Conservation (phyloP, 192 early-diverging fungal genomes). For the Linderina pennispora region DNA sequence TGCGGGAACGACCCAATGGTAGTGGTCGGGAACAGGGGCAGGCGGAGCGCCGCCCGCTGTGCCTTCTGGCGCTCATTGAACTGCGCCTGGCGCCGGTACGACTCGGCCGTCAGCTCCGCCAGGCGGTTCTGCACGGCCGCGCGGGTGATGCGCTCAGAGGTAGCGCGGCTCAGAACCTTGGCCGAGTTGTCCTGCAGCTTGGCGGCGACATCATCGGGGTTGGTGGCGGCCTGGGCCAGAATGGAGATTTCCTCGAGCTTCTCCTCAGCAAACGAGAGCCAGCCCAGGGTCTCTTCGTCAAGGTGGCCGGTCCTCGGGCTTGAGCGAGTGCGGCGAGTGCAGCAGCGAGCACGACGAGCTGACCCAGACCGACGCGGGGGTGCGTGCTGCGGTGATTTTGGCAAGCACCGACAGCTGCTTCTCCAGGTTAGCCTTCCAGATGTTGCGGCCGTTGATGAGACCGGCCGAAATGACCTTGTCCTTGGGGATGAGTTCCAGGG, state of each 20-base stretch:
- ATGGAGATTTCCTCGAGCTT: conserved; percentile 80
- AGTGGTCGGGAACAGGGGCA: conserved; percentile 93
- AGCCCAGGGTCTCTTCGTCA: conserved; percentile 76
- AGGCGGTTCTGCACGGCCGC: conserved; percentile 72
- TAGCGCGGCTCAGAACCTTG: conserved; percentile 60
- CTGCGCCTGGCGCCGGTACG: conserved; percentile 66
- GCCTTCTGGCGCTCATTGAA: conserved; percentile 65
- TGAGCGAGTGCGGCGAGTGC: conserved; percentile 86
- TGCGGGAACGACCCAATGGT: conserved; percentile 99
- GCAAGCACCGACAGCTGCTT: conserved; percentile 61
- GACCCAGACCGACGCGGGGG: conserved; percentile 58
- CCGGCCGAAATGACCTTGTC: conserved; percentile 83
- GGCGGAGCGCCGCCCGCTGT: conserved; percentile 72
- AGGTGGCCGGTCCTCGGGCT: conserved; percentile 65
- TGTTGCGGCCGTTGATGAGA: conserved; percentile 93
- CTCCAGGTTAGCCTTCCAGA: conserved; percentile 91
- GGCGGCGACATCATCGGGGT: conserved; percentile 55
- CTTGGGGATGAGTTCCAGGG: conserved; percentile 54
- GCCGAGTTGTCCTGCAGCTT: conserved; percentile 66
- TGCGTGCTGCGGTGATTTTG: conserved; percentile 52
- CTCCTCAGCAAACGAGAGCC: conserved; percentile 92
- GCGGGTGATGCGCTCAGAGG: conserved; percentile 79
- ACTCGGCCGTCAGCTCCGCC: conserved; percentile 56
- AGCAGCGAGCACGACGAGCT: conserved; percentile 88
- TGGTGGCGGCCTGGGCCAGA: conserved; percentile 52